Base-by-base conservation (phyloP, 306 rosid species). In the Aeschynomene evenia region DNA sequence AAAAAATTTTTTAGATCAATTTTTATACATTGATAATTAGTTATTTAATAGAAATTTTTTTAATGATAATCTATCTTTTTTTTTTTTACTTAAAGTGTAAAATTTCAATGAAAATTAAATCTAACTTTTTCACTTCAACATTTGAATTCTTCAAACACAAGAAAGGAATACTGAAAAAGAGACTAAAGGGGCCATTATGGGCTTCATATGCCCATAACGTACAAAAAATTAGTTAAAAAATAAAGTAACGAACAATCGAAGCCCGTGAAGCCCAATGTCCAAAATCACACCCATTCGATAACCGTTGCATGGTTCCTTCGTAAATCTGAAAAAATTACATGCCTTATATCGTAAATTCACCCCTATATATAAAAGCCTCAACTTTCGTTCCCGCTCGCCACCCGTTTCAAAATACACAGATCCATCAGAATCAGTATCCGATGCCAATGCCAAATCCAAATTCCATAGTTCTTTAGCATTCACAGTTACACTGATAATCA, bases 301-400 rank as follows among this genome's bases (percentile, higher is more conserved):
- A 67, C 22, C 20, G 61, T 58, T 22, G 52, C 20, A 45, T 45
- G 21, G 51, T 7, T 29, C 45, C 59, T 18, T 6, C 52, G 58
- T 19, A 74, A 54, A 53, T 79, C 42, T 7, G 4, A 1, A 51
- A 72, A 4, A 63, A 1, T 16, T 3, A 12, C 11, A 9, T 24
- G 54, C 22, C 76, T 19, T 42, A 6, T 50, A 6, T 40, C 5
- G 33, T 64, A 45, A 66, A 20, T 55, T 49, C 23, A 4, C 6
- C 12, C 16, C 1, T 36, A 51, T 12, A 40, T 19, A 18, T 4
- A 6, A 28, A 49, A 54, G 45, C 21, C 1, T 34, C 58, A 16
- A 39, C 39, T 11, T 42, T 46, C 4, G 14, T 80, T 86, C 91
- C 88, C 91, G 88, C 91, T 79, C 64, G 39, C 73, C 19, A 22